Conservation (phyloP, 257 asterid genomes). For the Solanum peruvianum region DNA sequence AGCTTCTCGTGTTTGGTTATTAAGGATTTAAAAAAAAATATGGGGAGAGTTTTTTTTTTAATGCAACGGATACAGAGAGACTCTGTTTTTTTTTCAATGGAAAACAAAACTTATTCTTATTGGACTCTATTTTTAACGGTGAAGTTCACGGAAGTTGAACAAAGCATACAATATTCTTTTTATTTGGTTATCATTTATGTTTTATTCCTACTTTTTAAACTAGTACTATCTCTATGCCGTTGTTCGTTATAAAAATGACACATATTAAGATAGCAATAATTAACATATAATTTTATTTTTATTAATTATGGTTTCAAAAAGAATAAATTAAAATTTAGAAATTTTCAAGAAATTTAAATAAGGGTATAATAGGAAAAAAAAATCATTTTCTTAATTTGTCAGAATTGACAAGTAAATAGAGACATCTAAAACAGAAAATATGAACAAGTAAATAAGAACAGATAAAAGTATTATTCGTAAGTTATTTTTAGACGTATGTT, state of each 20-base stretch:
- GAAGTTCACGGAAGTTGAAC: not conserved
- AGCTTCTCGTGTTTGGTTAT: slow-evolving; percentile 41
- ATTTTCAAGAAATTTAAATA: too few species aligned
- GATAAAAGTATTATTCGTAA: too few species aligned
- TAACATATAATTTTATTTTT: too few species aligned
- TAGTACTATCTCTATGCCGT: not conserved
- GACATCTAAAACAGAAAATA: too few species aligned
- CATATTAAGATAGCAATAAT: too few species aligned
- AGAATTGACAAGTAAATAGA: too few species aligned
- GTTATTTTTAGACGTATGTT: not conserved
- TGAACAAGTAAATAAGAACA: too few species aligned
- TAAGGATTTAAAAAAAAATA: slow-evolving; percentile 12
- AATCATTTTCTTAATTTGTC: too few species aligned
- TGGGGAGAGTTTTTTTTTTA: slow-evolving; percentile 22
- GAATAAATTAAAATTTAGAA: too few species aligned
- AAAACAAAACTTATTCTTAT: slow-evolving; percentile 10
- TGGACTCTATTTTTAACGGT: slow-evolving; percentile 4
- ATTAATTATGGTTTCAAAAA: too few species aligned
- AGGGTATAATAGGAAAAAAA: too few species aligned
- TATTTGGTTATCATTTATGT: not conserved
- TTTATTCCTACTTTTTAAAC: not conserved
- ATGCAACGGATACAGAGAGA: slow-evolving; percentile 10
- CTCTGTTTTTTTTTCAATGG: not conserved
- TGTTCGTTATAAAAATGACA: too few species aligned
- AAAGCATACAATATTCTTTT: not conserved